Evolutionary conservation across 2,329 filamentous ascomycete species (phyloP).

Genomic region (Juglanconis sp.): DNA sequence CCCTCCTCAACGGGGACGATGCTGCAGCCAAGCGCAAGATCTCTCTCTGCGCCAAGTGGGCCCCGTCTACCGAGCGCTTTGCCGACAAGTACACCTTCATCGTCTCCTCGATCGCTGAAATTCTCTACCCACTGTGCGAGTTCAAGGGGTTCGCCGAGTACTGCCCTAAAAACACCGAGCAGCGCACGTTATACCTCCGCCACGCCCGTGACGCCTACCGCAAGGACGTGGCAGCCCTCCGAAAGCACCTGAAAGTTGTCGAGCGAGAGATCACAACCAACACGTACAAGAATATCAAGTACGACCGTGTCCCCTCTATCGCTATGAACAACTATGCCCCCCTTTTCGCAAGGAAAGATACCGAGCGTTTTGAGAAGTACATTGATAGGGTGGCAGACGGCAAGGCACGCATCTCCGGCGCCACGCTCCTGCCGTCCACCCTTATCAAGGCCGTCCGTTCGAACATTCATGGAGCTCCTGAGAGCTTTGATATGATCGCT

Average conservation of each 20-base stretch:
- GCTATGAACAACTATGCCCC: slow-evolving; percentile 53
- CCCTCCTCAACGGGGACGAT: slow-evolving; percentile 36
- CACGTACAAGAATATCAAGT: slow-evolving; percentile 49
- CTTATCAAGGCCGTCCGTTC: slow-evolving; percentile 34
- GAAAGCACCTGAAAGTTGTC: slow-evolving; percentile 50
- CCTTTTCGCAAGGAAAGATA: slow-evolving; percentile 50
- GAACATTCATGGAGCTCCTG: too few species aligned
- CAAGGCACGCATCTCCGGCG: slow-evolving; percentile 51
- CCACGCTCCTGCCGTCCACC: slow-evolving; percentile 50
- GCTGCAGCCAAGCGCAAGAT: slow-evolving; percentile 40
- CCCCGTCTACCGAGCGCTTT: slow-evolving; percentile 50
- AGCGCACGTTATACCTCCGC: slow-evolving; percentile 50
- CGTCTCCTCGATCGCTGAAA: slow-evolving; percentile 54
- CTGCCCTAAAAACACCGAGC: slow-evolving; percentile 24
- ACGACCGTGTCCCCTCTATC: slow-evolving; percentile 52
- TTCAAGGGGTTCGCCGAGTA: slow-evolving; percentile 30
- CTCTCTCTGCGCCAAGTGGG: slow-evolving; percentile 60
- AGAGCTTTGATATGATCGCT: neutral
- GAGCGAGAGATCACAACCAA: slow-evolving; percentile 49
- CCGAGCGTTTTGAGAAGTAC: slow-evolving; percentile 46
- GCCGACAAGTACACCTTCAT: slow-evolving; percentile 59
- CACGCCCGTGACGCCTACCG: slow-evolving; percentile 53
- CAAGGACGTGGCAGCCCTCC: slow-evolving; percentile 47
- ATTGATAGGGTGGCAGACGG: slow-evolving; percentile 46
- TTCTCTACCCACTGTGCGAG: slow-evolving; percentile 39